Percentiles rank a stretch among this genome's conserved stretches.
Conservation (phyloP, 305 asterid species). For the Fraxinus latifolia region DNA sequence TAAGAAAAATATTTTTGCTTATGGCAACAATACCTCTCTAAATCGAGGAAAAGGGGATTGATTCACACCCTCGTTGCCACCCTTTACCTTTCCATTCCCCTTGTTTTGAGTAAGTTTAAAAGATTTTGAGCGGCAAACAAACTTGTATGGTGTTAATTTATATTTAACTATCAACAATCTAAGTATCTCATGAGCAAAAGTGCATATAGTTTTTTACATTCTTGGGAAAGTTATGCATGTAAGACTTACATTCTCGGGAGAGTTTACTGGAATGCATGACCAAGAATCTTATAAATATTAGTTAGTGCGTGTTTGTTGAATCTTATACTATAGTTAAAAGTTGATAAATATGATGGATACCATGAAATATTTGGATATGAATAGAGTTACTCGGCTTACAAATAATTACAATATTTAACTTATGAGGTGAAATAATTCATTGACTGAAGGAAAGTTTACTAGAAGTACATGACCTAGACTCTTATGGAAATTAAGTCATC, state of each 20-base stretch:
- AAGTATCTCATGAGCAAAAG: neutral
- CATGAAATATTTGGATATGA: no score
- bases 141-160: no score
- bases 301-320: neutral
- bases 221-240: neutral
- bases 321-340: no score
- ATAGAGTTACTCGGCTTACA: no score
- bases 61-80: neutral
- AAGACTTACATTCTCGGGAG: neutral
- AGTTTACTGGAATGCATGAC: neutral
- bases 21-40: neutral
- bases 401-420: no score
- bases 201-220: neutral
- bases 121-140: neutral
- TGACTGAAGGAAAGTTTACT: no score
- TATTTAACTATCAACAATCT: no score
- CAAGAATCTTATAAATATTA: neutral
- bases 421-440: no score
- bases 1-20: neutral
- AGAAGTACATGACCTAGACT: neutral
- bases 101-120: neutral
- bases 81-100: neutral
- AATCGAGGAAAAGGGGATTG: neutral
- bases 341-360: no score
- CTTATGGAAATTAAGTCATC: neutral